Evolutionary conservation across 306 rosid species (phyloP).

Genomic region (Psophocarpus tetragonolobus): DNA sequence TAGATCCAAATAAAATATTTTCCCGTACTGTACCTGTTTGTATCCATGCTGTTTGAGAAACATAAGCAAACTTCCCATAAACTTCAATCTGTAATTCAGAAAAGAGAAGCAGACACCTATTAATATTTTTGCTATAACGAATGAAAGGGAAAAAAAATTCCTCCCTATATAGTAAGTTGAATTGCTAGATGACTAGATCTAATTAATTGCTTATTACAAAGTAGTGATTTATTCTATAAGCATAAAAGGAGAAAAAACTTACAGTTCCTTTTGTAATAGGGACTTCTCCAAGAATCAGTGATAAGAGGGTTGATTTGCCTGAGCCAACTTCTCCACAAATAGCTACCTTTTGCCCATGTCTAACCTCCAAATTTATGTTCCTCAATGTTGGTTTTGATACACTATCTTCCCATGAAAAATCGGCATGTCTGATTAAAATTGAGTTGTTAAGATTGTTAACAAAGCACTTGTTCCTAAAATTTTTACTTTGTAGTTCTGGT

Average conservation of each 20-base stretch:
- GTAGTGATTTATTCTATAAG: neutral
- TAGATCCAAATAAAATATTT: constrained; percentile 50
- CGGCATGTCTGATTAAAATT: constrained; percentile 45
- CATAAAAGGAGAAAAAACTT: constrained; percentile 22
- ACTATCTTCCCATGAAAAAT: constrained; percentile 64
- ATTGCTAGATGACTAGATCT: neutral
- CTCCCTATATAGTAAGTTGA: neutral
- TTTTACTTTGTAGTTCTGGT: constrained; percentile 50
- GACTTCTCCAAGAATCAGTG: constrained; percentile 68
- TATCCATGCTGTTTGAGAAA: constrained; percentile 63
- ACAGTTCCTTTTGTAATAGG: constrained; percentile 58
- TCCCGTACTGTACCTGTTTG: constrained; percentile 50
- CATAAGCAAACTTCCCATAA: constrained; percentile 49
- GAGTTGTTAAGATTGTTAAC: constrained; percentile 24
- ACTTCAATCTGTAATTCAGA: constrained; percentile 36
- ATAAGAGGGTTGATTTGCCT: constrained; percentile 73
- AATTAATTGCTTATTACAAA: neutral
- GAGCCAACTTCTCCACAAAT: constrained; percentile 81
- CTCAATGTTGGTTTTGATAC: constrained; percentile 49
- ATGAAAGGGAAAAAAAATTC: neutral
- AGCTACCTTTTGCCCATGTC: constrained; percentile 63
- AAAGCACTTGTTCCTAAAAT: constrained; percentile 20
- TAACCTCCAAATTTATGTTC: constrained; percentile 52
- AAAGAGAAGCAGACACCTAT: neutral
- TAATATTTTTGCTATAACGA: neutral